Percentiles rank a stretch among this genome's conserved stretches.
Evolutionary conservation across 805 yeast genomes (phyloP).

Genomic region (Hanseniaspora osmophila): DNA sequence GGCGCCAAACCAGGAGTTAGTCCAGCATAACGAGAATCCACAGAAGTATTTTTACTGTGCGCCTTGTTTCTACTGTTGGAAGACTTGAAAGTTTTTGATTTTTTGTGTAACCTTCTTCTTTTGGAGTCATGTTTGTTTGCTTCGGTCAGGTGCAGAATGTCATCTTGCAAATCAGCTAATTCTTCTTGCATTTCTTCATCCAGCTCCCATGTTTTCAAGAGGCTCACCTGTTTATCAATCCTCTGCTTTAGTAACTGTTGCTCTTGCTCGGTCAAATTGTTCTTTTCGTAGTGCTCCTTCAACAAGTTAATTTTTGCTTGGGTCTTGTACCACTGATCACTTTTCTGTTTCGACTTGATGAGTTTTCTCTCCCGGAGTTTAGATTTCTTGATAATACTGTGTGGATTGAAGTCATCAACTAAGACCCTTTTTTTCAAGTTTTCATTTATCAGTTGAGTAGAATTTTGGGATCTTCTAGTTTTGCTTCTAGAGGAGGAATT

Average conservation of each 20-base stretch:
- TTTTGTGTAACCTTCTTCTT: slow-evolving; percentile 16
- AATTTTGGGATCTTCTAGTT: slow-evolving; percentile 14
- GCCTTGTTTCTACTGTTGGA: background rate
- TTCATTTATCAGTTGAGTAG: slow-evolving; percentile 27
- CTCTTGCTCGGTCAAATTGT: slow-evolving; percentile 23
- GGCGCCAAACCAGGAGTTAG: slow-evolving; percentile 81
- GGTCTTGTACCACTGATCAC: slow-evolving; percentile 15
- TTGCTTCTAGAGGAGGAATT: slow-evolving; percentile 2
- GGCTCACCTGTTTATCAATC: slow-evolving; percentile 25
- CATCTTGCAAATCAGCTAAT: slow-evolving; percentile 27
- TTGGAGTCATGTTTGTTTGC: slow-evolving; percentile 24
- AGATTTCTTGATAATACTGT: slow-evolving; percentile 23
- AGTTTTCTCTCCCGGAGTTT: slow-evolving; percentile 18
- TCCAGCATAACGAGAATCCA: slow-evolving; percentile 33
- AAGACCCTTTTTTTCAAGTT: slow-evolving; percentile 21
- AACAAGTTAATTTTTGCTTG: slow-evolving; percentile 24
- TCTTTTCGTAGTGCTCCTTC: slow-evolving; percentile 20
- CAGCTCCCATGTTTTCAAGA: slow-evolving; percentile 29
- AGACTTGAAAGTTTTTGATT: slow-evolving; percentile 5
- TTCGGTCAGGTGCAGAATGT: slow-evolving; percentile 27
- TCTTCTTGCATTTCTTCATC: slow-evolving; percentile 28
- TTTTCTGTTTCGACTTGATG: slow-evolving; percentile 11
- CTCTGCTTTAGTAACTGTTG: slow-evolving; percentile 22
- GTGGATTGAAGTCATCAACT: slow-evolving; percentile 22
- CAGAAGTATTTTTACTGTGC: no score